These are phyloP conservation scores for Endogone sp. DNA, from an alignment of 192 early-diverging fungal species.

Conservation along the genomic window DNA sequence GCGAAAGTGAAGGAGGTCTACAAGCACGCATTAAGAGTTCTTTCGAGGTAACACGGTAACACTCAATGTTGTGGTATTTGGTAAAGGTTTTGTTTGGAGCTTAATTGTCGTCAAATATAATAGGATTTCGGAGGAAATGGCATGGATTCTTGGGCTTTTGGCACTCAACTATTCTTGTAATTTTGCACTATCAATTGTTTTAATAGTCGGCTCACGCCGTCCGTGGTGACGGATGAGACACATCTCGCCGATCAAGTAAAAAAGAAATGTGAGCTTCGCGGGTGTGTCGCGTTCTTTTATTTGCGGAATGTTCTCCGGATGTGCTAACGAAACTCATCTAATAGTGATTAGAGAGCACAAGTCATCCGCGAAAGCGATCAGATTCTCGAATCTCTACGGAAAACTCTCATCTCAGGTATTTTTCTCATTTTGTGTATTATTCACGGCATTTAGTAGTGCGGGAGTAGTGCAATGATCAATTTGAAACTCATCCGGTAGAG, in stretches of 20 bases:
- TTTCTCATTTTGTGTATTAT: not conserved
- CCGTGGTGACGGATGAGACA: conserved; percentile 50
- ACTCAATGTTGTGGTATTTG: too few species aligned
- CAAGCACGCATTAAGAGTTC: not conserved
- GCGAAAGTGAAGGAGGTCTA: not conserved
- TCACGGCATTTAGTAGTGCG: not conserved
- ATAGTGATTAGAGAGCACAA: conserved; percentile 51
- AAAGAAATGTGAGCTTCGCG: conserved; percentile 51
- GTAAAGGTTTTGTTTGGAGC: too few species aligned
- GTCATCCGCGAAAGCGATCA: conserved; percentile 45
- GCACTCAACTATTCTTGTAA: too few species aligned
- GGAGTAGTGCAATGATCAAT: too few species aligned
- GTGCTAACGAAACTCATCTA: too few species aligned
- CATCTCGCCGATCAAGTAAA: conserved; percentile 57
- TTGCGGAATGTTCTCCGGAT: too few species aligned
- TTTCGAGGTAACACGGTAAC: not conserved
- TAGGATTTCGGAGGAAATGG: too few species aligned
- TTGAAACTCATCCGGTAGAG: too few species aligned
- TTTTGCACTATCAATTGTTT: not conserved
- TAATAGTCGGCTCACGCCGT: conserved; percentile 15
- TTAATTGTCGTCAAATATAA: too few species aligned
- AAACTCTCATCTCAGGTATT: conserved; percentile 46
- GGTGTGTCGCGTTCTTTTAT: not conserved
- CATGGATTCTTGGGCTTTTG: too few species aligned
- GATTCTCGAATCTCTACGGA: conserved; percentile 56